phyloP scores from a whole-genome alignment of 2,329 filamentous ascomycete genomes.

The Penicillium capsulatum region DNA sequence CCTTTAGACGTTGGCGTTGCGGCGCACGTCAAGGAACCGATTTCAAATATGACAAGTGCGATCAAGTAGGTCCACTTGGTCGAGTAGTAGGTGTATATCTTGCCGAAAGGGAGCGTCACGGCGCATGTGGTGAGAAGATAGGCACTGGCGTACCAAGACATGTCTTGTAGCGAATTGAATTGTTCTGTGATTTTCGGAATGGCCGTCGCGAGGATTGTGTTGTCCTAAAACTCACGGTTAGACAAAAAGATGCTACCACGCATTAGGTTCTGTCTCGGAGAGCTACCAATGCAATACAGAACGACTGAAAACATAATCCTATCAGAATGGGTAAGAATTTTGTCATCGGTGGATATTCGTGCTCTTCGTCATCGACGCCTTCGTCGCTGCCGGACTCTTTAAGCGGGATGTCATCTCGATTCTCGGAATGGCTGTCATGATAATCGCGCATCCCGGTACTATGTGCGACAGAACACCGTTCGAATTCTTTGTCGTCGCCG shows the following conservation, averaged over 20 bases:
- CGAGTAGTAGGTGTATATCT: conserved; percentile 43
- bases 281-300: conserved; percentile 37
- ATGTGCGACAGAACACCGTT: conserved; percentile 9
- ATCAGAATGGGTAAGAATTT: conserved; percentile 35
- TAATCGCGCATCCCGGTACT: conserved; percentile 8
- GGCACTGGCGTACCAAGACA: conserved; percentile 48
- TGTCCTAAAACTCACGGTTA: conserved; percentile 26
- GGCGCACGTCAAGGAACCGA: conserved; percentile 40
- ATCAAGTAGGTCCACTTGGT: conserved; percentile 43
- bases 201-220: conserved; percentile 45
- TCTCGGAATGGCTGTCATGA: conserved; percentile 7
- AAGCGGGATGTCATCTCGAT: conserved; percentile 20
- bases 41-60: conserved; percentile 40
- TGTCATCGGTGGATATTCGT: conserved; percentile 31
- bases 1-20: conserved; percentile 36
- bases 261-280: too few relatives aligned
- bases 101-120: conserved; percentile 43
- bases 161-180: conserved; percentile 45
- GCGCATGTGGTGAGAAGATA: conserved; percentile 44
- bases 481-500: not conserved
- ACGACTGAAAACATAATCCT: conserved; percentile 37
- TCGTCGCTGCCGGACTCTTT: conserved; percentile 12
- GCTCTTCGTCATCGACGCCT: conserved; percentile 20
- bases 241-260: too few relatives aligned
- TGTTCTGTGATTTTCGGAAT: conserved; percentile 47